Percentiles rank a stretch among this genome's conserved stretches.
Evolutionary conservation across 306 rosid species (phyloP).

Genomic region (Myrica gale): DNA sequence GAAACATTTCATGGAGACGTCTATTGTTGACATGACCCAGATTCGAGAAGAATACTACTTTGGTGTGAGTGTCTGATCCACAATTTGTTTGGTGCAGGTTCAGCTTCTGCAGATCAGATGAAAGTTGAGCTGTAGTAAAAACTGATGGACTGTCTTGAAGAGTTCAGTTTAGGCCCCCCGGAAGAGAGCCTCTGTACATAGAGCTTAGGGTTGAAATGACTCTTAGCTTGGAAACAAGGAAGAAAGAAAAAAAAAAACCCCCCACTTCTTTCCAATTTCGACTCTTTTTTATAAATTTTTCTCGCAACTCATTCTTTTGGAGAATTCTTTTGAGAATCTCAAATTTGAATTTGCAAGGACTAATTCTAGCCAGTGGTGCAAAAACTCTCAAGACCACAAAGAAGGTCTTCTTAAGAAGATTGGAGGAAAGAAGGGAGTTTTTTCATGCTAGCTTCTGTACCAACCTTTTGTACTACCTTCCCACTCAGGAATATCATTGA

Average conservation of each 20-base stretch:
- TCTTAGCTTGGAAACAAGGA: conserved; percentile 28
- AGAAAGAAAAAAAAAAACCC: too few relatives aligned
- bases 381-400: conserved; percentile 2
- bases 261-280: conserved; percentile 14
- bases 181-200: conserved; percentile 47
- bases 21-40: background rate
- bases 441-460: conserved; percentile 33
- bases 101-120: conserved; percentile 44
- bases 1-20: background rate
- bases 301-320: conserved; percentile 48
- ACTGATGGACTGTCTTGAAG: conserved; percentile 17
- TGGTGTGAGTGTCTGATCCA: conserved; percentile 11
- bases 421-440: conserved; percentile 12
- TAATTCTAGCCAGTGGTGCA: conserved; percentile 31
- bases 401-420: conserved; percentile 12
- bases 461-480: conserved; percentile 38
- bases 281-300: conserved; percentile 23
- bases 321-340: conserved; percentile 42
- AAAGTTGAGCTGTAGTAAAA: conserved; percentile 42
- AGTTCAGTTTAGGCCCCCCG: conserved; percentile 32
- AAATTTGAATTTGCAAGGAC: conserved; percentile 36
- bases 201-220: conserved; percentile 30
- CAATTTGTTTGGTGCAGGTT: conserved; percentile 28
- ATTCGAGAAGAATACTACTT: background rate
- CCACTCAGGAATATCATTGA: conserved; percentile 30